These are phyloP conservation scores for Ehretia macrophylla DNA, from an alignment of 257 asterid genomes.

Conservation along the genomic window DNA sequence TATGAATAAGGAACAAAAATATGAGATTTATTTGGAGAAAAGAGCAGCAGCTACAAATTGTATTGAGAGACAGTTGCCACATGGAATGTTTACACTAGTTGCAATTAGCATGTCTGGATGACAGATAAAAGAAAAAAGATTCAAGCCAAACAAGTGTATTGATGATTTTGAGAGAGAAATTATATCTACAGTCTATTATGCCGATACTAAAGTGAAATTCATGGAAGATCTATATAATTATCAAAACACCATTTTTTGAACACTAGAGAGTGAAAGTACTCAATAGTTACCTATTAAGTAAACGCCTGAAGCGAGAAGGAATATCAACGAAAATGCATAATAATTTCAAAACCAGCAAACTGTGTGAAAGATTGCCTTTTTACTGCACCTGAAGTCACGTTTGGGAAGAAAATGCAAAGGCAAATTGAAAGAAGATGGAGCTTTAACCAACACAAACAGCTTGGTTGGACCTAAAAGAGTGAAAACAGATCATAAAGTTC, in stretches of 20 bases:
- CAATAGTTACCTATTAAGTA: neutral
- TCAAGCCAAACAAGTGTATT: too few relatives aligned
- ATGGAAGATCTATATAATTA: too few relatives aligned
- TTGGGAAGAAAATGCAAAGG: conserved; percentile 90
- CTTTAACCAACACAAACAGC: conserved; percentile 77
- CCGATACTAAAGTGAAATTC: neutral
- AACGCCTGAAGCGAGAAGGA: neutral
- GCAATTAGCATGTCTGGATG: too few relatives aligned
- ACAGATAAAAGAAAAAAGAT: too few relatives aligned
- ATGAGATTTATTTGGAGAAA: neutral
- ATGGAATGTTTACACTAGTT: too few relatives aligned
- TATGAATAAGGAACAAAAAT: conserved; percentile 3
- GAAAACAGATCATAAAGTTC: conserved; percentile 3
- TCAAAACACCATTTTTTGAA: neutral
- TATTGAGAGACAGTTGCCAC: too few relatives aligned
- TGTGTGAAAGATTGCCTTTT: conserved; percentile 46
- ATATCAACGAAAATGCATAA: neutral
- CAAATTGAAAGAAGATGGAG: conserved; percentile 59
- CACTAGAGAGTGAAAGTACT: too few relatives aligned
- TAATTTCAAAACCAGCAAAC: neutral
- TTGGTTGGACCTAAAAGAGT: conserved; percentile 67
- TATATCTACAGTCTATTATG: too few relatives aligned
- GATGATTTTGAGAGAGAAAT: too few relatives aligned
- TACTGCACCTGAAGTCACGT: conserved; percentile 66
- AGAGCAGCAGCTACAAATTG: neutral